Base-by-base conservation (phyloP, 2,329 filamentous ascomycete genomes). In the Zasmidium angulare region DNA sequence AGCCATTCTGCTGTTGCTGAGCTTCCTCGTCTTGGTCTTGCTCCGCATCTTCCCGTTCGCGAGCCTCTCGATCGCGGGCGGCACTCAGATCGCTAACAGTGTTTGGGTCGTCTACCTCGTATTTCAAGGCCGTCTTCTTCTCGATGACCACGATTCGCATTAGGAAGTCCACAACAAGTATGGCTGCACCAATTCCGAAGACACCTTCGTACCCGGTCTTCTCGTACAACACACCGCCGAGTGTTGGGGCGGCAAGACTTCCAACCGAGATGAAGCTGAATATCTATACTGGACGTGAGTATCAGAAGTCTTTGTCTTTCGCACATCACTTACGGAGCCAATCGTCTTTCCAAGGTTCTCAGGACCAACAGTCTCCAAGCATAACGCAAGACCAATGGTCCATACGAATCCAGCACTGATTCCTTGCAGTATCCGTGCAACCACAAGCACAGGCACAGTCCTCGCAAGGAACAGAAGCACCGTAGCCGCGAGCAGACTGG, bases 91-190 rank as follows among this genome's bases (percentile, higher is more conserved):
- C 66, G 23, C 53, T 60, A n/a, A 59, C 62, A n/a, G 60, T 56
- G 26, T 67, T 63, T 9, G 67, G 62, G 43, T 74, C 70, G 14
- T 66, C 54, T 0, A 63, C 60, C 48, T 74, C 69, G 55, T 82
- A 84, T 60, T 75, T 76, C 9, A 70, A 71, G 0, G 84, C 84
- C 1, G 79, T 77, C 68, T 84, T 85, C 72, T 86, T 86, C 71
- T 89, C 86, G n/a, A 89, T 79, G 54, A 89, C 78, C 3, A 84
- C 69, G 0, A 86, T 66, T 12, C 86, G 81, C 79, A 88, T 81
- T 21, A 83, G 56, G 59, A 88, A 82, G 69, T 89, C 86, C 17
- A 88, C 60, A 0, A 68, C 78, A 1, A 89, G 69, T 9, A 88
- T 70, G 0, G 75, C 80, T 50, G 84, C 77, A 0, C 79, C 81